Evolutionary conservation across 2,329 filamentous ascomycete species (phyloP).

Genomic region (Blumeria graminis): DNA sequence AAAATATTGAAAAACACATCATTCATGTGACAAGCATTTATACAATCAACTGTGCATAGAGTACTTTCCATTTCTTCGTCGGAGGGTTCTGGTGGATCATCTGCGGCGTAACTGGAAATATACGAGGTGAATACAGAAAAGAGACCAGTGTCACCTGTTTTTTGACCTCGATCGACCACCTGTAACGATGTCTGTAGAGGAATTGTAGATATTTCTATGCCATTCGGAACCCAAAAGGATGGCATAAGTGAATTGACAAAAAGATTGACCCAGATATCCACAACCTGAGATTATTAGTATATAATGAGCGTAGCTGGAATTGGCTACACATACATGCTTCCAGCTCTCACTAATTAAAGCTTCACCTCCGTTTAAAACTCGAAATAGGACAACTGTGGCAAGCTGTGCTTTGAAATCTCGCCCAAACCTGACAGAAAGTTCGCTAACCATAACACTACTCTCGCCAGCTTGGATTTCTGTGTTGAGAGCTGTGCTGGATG

Average conservation of each 20-base stretch:
- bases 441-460: conserved; percentile 93
- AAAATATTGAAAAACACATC: conserved; percentile 63
- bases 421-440: conserved; percentile 86
- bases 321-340: conserved; percentile 37
- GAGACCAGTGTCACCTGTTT: conserved; percentile 56
- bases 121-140: conserved; percentile 92
- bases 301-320: conserved; percentile 10
- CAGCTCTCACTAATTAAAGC: conserved; percentile 50
- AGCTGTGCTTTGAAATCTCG: conserved; percentile 83
- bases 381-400: conserved; percentile 84
- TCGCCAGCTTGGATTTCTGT: conserved; percentile 86
- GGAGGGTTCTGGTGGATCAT: conserved; percentile 90
- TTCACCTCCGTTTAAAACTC: conserved; percentile 72
- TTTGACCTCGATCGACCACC: conserved; percentile 67
- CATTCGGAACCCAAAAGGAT: conserved; percentile 45
- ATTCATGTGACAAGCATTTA: conserved; percentile 69
- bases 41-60: conserved; percentile 77
- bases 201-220: conserved; percentile 53
- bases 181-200: conserved; percentile 79
- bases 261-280: conserved; percentile 81
- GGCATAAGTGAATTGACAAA: conserved; percentile 89
- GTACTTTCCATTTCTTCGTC: conserved; percentile 95
- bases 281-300: conserved; percentile 31
- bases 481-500: conserved; percentile 69
- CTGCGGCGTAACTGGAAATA: conserved; percentile 94